Evolutionary conservation across 345 rosid genomes (phyloP).

Genomic region (Camelina neglecta): DNA sequence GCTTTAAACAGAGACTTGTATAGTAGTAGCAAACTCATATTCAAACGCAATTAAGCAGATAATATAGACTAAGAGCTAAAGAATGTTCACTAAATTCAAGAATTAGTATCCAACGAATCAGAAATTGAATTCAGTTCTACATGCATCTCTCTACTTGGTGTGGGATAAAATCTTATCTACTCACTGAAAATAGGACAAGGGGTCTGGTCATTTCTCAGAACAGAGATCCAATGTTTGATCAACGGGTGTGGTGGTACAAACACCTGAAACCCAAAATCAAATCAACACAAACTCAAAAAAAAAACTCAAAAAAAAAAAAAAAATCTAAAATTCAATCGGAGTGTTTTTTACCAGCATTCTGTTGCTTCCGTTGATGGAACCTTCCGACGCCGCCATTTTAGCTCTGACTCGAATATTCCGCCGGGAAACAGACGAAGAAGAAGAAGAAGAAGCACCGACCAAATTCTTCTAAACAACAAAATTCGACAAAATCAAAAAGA

Average conservation of each 20-base stretch:
- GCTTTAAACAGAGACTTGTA: neutral
- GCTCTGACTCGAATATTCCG: slow-evolving; percentile 52
- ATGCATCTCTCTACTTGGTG: too few species aligned
- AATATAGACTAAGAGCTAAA: neutral
- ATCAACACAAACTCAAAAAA: neutral
- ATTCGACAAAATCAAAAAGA: neutral
- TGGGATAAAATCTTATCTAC: slow-evolving; percentile 27
- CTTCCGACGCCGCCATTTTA: slow-evolving; percentile 75
- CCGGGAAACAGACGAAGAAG: slow-evolving; percentile 47
- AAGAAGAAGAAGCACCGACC: slow-evolving; percentile 42
- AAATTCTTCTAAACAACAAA: neutral
- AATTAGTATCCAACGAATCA: neutral
- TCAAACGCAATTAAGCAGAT: neutral
- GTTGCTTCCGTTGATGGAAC: slow-evolving; percentile 57
- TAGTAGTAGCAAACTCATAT: neutral
- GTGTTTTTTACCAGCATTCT: slow-evolving; percentile 64
- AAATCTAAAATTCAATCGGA: neutral
- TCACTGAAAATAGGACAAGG: slow-evolving; percentile 84
- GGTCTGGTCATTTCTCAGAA: slow-evolving; percentile 82
- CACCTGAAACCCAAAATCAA: slow-evolving; percentile 51
- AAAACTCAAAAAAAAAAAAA: too few species aligned
- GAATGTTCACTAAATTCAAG: neutral
- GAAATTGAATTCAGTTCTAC: neutral
- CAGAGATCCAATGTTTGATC: slow-evolving; percentile 95
- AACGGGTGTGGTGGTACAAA: slow-evolving; percentile 93